These are phyloP conservation scores for Calonectria ilicicola DNA, from an alignment of 2,329 filamentous ascomycete species.

Conservation along the genomic window DNA sequence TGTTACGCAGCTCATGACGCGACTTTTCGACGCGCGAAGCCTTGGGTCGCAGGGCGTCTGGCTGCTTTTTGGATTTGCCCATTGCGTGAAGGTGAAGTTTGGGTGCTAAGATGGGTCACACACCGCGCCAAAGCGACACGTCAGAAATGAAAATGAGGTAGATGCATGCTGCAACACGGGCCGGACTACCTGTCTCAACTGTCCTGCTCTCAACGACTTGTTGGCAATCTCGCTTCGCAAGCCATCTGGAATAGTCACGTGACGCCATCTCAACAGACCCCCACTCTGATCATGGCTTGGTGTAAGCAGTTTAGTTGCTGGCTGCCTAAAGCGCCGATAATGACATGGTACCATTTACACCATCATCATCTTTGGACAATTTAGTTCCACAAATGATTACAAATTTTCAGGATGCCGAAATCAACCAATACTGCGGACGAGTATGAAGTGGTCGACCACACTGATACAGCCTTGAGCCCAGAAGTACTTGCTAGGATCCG, in stretches of 20 bases:
- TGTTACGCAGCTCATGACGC: background rate
- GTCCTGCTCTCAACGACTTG: no score
- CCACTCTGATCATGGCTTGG: no score
- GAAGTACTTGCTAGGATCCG: constrained; percentile 29
- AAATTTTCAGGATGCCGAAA: constrained; percentile 21
- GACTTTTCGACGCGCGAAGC: background rate
- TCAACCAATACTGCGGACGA: constrained; percentile 34
- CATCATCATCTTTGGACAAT: no score
- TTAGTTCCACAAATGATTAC: background rate
- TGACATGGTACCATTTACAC: no score
- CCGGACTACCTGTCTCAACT: no score
- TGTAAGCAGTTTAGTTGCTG: no score
- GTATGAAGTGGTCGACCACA: constrained; percentile 33
- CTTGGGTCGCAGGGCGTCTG: background rate
- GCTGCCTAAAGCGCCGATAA: background rate
- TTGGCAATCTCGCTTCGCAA: no score
- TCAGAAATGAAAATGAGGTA: no score
- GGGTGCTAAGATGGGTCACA: background rate
- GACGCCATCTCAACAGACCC: no score
- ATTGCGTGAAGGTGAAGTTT: background rate
- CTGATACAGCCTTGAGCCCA: constrained; percentile 26
- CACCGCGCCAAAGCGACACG: no score
- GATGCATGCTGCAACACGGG: no score
- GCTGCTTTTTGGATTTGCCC: background rate
- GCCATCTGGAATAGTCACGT: no score